These are phyloP conservation scores for Candida easanensis DNA, from an alignment of 805 yeast species.

Conservation along the genomic window DNA sequence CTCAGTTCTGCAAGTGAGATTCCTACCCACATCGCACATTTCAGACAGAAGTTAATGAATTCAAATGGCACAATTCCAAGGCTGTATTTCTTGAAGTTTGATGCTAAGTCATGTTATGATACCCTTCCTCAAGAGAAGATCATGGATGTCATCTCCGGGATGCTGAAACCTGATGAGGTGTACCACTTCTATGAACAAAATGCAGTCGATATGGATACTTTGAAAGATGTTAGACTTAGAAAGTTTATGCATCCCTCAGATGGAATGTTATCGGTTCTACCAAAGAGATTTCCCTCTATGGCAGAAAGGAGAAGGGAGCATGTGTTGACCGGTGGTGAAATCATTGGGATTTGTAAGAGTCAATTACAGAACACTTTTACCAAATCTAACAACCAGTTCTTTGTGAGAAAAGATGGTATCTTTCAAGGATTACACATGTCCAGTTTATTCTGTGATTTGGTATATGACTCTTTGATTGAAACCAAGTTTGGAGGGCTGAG, in stretches of 20 bases:
- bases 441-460: conserved; percentile 67
- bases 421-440: conserved; percentile 86
- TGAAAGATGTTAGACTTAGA: neutral
- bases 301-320: neutral
- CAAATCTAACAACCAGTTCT: conserved; percentile 34
- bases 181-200: conserved; percentile 7
- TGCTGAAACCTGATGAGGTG: conserved; percentile 27
- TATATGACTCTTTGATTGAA: conserved; percentile 60
- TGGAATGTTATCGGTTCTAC: neutral
- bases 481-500: conserved; percentile 24
- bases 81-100: conserved; percentile 64
- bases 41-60: conserved; percentile 29
- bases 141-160: conserved; percentile 30
- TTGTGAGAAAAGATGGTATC: conserved; percentile 61
- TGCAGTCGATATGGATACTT: neutral
- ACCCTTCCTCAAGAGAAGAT: conserved; percentile 51
- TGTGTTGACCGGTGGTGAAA: conserved; percentile 39
- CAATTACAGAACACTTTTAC: conserved; percentile 55
- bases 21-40: conserved; percentile 36
- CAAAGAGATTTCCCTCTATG: neutral
- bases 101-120: conserved; percentile 76
- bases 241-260: neutral
- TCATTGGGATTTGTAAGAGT: conserved; percentile 42
- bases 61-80: conserved; percentile 30
- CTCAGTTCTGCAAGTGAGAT: conserved; percentile 46